phyloP scores from a whole-genome alignment of 306 rosid species.

The Lotus japonicus region DNA sequence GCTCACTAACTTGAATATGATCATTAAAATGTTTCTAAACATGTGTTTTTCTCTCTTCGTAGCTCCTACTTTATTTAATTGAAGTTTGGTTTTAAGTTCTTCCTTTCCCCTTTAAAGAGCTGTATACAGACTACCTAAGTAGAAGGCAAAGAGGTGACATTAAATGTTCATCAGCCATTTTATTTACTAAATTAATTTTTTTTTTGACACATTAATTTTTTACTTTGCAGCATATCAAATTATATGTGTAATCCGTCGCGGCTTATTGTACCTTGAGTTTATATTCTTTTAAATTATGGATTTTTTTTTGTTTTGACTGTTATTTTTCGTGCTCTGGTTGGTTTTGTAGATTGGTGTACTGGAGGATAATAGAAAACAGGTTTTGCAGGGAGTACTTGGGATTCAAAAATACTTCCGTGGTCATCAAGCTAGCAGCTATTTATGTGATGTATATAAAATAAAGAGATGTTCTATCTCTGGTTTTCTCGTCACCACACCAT shows the following conservation, averaged over 20 bases:
- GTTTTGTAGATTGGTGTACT: conserved; percentile 52
- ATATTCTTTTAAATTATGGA: conserved; percentile 6
- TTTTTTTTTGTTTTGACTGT: conserved; percentile 21
- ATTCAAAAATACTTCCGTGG: conserved; percentile 85
- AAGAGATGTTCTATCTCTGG: no score
- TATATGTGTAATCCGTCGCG: neutral
- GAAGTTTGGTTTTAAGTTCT: no score
- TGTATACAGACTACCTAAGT: no score
- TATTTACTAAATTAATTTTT: neutral
- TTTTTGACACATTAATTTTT: conserved; percentile 8
- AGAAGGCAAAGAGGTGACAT: no score
- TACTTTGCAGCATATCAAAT: neutral
- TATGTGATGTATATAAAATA: no score
- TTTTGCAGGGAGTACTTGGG: conserved; percentile 52
- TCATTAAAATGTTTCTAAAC: no score
- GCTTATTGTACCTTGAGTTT: conserved; percentile 16
- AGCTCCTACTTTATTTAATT: no score
- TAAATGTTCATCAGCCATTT: neutral
- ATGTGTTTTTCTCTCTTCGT: no score
- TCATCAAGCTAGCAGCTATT: conserved; percentile 42
- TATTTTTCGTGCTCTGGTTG: conserved; percentile 20
- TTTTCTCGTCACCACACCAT: no score
- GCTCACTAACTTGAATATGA: no score
- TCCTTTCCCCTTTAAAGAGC: no score
- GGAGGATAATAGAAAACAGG: conserved; percentile 63